Percentiles rank a stretch among this genome's conserved stretches.
phyloP scores from a whole-genome alignment of 1,284 basidiomycete genomes.

The Naganishia cerealis region DNA sequence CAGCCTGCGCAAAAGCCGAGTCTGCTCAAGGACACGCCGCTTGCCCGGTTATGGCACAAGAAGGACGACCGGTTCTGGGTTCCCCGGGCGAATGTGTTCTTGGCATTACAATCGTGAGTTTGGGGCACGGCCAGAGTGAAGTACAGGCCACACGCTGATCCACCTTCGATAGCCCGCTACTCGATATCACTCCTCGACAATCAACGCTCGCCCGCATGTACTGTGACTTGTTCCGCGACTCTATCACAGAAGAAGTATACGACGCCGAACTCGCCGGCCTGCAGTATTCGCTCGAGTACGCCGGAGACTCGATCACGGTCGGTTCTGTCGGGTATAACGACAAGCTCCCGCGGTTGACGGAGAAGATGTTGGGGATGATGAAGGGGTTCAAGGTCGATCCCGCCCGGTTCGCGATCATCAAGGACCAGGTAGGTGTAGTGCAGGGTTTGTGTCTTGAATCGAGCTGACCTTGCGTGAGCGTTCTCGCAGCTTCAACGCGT shows the following conservation, averaged over 20 bases:
- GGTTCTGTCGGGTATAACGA: slow-evolving; percentile 88
- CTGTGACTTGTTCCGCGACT: slow-evolving; percentile 81
- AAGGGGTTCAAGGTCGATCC: slow-evolving; percentile 68
- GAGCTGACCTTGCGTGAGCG: not conserved
- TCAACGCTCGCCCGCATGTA: slow-evolving; percentile 61
- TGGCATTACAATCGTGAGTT: slow-evolving; percentile 47
- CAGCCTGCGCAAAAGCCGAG: slow-evolving; percentile 72
- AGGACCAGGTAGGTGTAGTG: slow-evolving; percentile 62
- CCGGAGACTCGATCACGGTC: slow-evolving; percentile 70
- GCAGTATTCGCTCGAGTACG: slow-evolving; percentile 69
- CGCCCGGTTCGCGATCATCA: slow-evolving; percentile 76
- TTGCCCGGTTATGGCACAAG: slow-evolving; percentile 86
- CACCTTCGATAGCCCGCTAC: slow-evolving; percentile 42
- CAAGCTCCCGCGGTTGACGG: slow-evolving; percentile 76
- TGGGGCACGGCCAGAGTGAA: not conserved
- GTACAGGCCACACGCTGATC: not conserved
- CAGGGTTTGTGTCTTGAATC: too few relatives aligned
- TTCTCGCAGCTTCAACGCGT: slow-evolving; percentile 63
- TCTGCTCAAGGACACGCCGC: slow-evolving; percentile 69
- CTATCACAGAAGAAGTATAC: slow-evolving; percentile 83
- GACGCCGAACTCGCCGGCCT: slow-evolving; percentile 91
- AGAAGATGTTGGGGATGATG: slow-evolving; percentile 73
- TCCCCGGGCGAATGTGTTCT: slow-evolving; percentile 66
- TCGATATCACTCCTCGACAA: slow-evolving; percentile 51
- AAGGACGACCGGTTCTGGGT: slow-evolving; percentile 95